A percentile compares a stretch with the other conserved stretches of the same genome.
phyloP scores from a whole-genome alignment of 345 rosid species.

The Balakata baccata region DNA sequence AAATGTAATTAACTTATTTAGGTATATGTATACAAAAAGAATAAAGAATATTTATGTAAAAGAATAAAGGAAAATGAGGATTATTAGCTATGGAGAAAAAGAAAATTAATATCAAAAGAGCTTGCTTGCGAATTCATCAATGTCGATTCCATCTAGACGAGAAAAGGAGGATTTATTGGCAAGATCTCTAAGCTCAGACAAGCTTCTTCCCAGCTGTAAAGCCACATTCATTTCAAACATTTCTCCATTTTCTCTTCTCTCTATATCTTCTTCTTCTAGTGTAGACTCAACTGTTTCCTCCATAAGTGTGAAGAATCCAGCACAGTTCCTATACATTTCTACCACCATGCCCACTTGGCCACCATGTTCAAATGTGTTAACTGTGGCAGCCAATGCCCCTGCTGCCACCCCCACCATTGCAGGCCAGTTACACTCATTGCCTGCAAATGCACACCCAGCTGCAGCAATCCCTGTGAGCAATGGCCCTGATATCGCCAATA shows the following conservation, averaged over 20 bases:
- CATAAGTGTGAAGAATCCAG: constrained; percentile 36
- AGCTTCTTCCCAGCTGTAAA: constrained; percentile 48
- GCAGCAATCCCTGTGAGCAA: constrained; percentile 41
- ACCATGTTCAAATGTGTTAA: constrained; percentile 44
- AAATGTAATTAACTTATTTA: neutral
- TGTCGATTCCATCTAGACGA: constrained; percentile 5
- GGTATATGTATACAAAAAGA: neutral
- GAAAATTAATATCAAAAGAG: constrained; percentile 24
- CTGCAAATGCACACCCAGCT: constrained; percentile 24
- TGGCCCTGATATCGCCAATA: constrained; percentile 45
- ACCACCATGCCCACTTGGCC: constrained; percentile 56
- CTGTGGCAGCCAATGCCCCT: constrained; percentile 36
- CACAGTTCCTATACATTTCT: constrained; percentile 52
- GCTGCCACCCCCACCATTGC: constrained; percentile 28
- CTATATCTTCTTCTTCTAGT: constrained; percentile 19
- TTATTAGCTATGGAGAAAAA: neutral
- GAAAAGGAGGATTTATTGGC: constrained; percentile 28
- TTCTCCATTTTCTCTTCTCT: constrained; percentile 38
- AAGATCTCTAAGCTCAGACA: constrained; percentile 42
- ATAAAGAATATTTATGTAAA: neutral
- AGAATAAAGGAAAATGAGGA: constrained; percentile 6
- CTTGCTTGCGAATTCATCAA: constrained; percentile 47
- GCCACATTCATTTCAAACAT: constrained; percentile 41
- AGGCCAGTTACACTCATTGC: constrained; percentile 17
- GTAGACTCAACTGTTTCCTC: constrained; percentile 33